Evolutionary conservation across 1,284 basidiomycete species (phyloP).

Genomic region (Flammula alnicola): DNA sequence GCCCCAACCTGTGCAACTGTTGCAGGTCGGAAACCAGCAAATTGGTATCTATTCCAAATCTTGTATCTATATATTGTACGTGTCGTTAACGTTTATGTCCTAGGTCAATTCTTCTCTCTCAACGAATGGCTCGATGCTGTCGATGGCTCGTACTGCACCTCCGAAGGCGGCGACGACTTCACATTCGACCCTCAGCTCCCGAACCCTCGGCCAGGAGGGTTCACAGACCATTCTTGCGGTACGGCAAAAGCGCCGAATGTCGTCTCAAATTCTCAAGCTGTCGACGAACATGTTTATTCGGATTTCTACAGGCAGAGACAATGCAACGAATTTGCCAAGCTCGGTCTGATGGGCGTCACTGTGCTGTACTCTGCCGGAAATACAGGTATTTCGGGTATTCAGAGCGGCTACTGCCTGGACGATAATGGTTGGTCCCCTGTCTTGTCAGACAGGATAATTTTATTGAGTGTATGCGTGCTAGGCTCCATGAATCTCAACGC

Average conservation of each 20-base stretch:
- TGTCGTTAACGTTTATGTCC: background rate
- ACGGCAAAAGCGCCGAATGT: constrained; percentile 52
- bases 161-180: constrained; percentile 63
- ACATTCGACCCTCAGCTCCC: constrained; percentile 47
- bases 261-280: constrained; percentile 58
- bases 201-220: constrained; percentile 30
- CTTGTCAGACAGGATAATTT: background rate
- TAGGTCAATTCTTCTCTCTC: constrained; percentile 38
- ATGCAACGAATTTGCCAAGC: constrained; percentile 57
- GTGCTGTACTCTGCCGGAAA: constrained; percentile 57
- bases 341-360: constrained; percentile 52
- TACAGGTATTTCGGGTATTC: constrained; percentile 54
- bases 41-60: constrained; percentile 35
- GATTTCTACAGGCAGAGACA: constrained; percentile 50
- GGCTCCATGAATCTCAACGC: constrained; percentile 42
- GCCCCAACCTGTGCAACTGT: constrained; percentile 45
- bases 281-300: constrained; percentile 48
- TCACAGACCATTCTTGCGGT: constrained; percentile 52
- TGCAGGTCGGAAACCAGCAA: constrained; percentile 49
- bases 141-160: constrained; percentile 59
- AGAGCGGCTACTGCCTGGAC: constrained; percentile 47
- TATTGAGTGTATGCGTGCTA: background rate
- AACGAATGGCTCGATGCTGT: constrained; percentile 52
- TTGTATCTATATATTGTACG: constrained; percentile 25
- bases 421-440: constrained; percentile 36